These are phyloP conservation scores for Patellifolia procumbens DNA, from an alignment of 179 eudicot species.

Conservation along the genomic window DNA sequence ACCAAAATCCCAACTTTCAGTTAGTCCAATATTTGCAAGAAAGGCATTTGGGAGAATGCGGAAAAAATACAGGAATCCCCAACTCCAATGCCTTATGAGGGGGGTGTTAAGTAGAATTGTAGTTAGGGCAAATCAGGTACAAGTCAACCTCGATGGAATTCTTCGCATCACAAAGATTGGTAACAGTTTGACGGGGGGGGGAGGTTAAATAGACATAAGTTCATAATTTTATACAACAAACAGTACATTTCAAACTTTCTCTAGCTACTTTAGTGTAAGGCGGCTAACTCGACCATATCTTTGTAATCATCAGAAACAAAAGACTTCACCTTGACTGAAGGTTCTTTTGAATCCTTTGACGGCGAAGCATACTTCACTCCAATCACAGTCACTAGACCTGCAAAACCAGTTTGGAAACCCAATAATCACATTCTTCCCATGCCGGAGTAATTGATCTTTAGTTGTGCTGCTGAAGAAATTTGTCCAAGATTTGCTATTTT, in stretches of 20 bases:
- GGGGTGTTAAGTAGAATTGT: too few relatives aligned
- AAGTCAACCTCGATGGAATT: too few relatives aligned
- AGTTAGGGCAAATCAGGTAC: too few relatives aligned
- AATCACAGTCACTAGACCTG: constrained; percentile 64
- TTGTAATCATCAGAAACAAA: constrained; percentile 55
- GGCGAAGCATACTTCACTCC: constrained; percentile 75
- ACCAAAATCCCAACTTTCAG: too few relatives aligned
- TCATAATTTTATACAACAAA: not conserved
- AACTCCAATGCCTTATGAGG: too few relatives aligned
- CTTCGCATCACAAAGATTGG: not conserved
- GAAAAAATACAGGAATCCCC: too few relatives aligned
- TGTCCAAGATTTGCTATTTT: not conserved
- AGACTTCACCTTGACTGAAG: constrained; percentile 53
- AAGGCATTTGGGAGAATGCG: too few relatives aligned
- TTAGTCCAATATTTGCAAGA: too few relatives aligned
- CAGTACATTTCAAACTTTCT: not conserved
- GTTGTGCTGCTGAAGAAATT: not conserved
- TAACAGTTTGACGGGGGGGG: not conserved
- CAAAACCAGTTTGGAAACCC: constrained; percentile 17
- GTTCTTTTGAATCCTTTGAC: constrained; percentile 29
- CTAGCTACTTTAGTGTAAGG: constrained; percentile 39
- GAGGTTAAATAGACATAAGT: not conserved
- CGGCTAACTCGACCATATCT: constrained; percentile 50
- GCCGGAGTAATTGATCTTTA: not conserved
- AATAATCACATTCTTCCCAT: not conserved